phyloP scores from a whole-genome alignment of 139 green algal genomes.

The Chlorella ohadii region DNA sequence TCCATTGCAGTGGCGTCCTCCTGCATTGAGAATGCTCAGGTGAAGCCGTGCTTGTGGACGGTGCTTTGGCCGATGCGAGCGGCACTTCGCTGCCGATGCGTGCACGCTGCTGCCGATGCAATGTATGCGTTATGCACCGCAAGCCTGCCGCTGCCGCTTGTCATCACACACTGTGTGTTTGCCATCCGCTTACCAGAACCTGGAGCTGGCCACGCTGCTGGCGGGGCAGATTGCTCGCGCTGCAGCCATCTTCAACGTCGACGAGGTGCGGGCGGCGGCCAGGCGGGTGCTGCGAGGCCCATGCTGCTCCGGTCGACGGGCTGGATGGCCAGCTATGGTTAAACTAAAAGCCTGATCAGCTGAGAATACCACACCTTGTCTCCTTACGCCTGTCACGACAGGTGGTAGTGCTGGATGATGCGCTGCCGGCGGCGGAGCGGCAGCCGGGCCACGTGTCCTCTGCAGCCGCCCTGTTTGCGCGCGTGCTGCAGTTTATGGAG shows the following conservation, averaged over 20 bases:
- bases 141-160: too few relatives aligned
- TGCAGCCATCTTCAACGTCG: slow-evolving; percentile 82
- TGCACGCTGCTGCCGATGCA: too few relatives aligned
- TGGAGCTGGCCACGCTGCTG: slow-evolving; percentile 76
- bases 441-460: slow-evolving; percentile 40
- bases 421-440: background rate
- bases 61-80: too few relatives aligned
- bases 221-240: slow-evolving; percentile 77
- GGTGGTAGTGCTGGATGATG: slow-evolving; percentile 82
- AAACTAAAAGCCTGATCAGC: too few relatives aligned
- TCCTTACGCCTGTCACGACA: background rate
- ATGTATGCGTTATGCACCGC: too few relatives aligned
- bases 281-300: too few relatives aligned
- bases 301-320: too few relatives aligned
- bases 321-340: too few relatives aligned
- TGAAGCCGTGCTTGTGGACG: too few relatives aligned
- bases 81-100: too few relatives aligned
- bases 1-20: slow-evolving; percentile 81
- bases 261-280: slow-evolving; percentile 58
- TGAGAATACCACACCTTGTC: too few relatives aligned
- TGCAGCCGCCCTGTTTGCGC: slow-evolving; percentile 75
- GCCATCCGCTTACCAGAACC: slow-evolving; percentile 44
- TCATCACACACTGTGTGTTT: too few relatives aligned
- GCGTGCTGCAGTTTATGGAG: slow-evolving; percentile 88
- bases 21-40: slow-evolving; percentile 73